These are phyloP conservation scores for Lanmaoa pseudosensibilis DNA, from an alignment of 768 basidiomycete species.

Conservation along the genomic window DNA sequence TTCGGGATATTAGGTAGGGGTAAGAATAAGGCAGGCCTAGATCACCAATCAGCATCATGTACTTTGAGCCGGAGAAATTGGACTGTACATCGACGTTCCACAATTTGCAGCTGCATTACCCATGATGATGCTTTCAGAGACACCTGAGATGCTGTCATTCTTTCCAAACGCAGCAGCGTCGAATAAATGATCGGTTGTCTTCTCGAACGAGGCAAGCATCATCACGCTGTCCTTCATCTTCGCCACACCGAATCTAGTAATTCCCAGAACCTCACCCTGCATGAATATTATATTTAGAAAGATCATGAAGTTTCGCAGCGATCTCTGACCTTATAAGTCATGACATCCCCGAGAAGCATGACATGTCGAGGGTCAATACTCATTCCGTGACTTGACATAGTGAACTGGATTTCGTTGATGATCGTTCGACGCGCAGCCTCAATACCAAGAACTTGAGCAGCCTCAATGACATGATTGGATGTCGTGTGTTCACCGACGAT, in stretches of 20 bases:
- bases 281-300: background rate
- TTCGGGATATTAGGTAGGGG: constrained; percentile 35
- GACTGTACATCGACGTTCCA: constrained; percentile 85
- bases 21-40: constrained; percentile 38
- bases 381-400: constrained; percentile 97
- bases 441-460: constrained; percentile 93
- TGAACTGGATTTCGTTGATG: constrained; percentile 95
- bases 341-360: constrained; percentile 97
- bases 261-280: constrained; percentile 95
- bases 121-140: constrained; percentile 99
- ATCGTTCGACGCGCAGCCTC: constrained; percentile 94
- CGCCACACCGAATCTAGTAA: constrained; percentile 97
- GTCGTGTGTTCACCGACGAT: constrained; percentile 90
- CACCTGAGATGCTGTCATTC: constrained; percentile 91
- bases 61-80: background rate
- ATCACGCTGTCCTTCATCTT: constrained; percentile 99
- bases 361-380: constrained; percentile 98
- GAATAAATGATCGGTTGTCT: constrained; percentile 98
- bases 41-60: constrained; percentile 4
- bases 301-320: background rate
- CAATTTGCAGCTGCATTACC: constrained; percentile 93
- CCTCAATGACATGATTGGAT: constrained; percentile 97
- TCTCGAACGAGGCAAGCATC: constrained; percentile 99
- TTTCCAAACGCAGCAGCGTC: constrained; percentile 97
- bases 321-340: constrained; percentile 85